Conservation (phyloP, 768 basidiomycete species). For the Tricholoma sp. region DNA sequence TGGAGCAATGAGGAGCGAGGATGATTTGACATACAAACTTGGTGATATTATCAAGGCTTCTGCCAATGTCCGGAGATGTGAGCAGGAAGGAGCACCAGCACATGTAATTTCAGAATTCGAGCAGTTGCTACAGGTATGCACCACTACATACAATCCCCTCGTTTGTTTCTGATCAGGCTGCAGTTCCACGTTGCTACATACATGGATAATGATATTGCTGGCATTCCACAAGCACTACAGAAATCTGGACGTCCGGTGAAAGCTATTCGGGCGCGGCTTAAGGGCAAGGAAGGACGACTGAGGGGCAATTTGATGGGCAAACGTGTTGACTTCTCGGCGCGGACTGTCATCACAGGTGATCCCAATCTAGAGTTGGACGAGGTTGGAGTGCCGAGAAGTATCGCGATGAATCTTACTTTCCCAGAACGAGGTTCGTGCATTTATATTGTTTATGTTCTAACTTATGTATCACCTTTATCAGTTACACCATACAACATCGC, state of each 20-base stretch:
- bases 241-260: constrained; percentile 98
- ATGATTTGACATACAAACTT: constrained; percentile 97
- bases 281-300: constrained; percentile 97
- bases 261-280: constrained; percentile 94
- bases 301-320: constrained; percentile 99
- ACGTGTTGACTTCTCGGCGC: constrained; percentile 98
- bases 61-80: constrained; percentile 84
- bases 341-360: constrained; percentile 98
- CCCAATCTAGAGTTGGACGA: constrained; percentile 95
- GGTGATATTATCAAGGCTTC: constrained; percentile 96
- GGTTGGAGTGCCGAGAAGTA: constrained; percentile 92
- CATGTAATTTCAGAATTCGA: constrained; percentile 96
- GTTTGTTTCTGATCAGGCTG: constrained; percentile 5
- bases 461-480: constrained; percentile 24
- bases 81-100: constrained; percentile 95
- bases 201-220: constrained; percentile 99
- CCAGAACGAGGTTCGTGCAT: constrained; percentile 80
- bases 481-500: constrained; percentile 97
- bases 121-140: constrained; percentile 80
- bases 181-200: constrained; percentile 99
- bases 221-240: constrained; percentile 94
- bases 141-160: background rate
- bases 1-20: constrained; percentile 94
- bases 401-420: constrained; percentile 97
- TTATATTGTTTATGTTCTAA: background rate